Evolutionary conservation across 116 monocot species (phyloP).

Genomic region (Dioscorea cayenensis): DNA sequence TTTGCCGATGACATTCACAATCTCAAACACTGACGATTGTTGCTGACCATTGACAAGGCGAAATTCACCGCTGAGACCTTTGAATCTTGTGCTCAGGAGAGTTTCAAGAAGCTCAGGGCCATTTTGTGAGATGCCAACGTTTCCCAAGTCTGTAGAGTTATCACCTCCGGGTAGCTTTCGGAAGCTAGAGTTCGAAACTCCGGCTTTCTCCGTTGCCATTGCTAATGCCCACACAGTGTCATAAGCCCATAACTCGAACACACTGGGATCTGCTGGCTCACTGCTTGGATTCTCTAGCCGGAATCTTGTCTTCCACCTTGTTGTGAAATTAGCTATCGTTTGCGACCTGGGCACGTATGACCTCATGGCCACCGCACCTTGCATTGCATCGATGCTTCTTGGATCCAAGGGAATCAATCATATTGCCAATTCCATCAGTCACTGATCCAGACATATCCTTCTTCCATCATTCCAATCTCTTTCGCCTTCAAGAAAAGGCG

Average conservation of each 20-base stretch:
- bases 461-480: slow-evolving; percentile 5
- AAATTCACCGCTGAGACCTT: slow-evolving; percentile 36
- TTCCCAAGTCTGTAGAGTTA: slow-evolving; percentile 21
- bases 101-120: slow-evolving; percentile 24
- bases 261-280: neutral
- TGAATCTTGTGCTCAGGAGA: slow-evolving; percentile 19
- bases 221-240: slow-evolving; percentile 27
- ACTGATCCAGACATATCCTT: slow-evolving; percentile 5
- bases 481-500: slow-evolving; percentile 3
- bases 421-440: slow-evolving; percentile 1
- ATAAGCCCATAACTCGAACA: slow-evolving; percentile 26
- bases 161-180: neutral
- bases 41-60: slow-evolving; percentile 34
- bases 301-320: neutral
- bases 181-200: neutral
- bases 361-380: slow-evolving; percentile 1
- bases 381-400: neutral
- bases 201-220: slow-evolving; percentile 14
- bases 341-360: neutral
- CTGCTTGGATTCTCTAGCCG: neutral
- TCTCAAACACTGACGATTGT: slow-evolving; percentile 24
- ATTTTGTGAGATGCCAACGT: slow-evolving; percentile 16
- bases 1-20: slow-evolving; percentile 31
- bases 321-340: neutral
- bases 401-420: neutral